Base-by-base conservation (phyloP, 257 asterid genomes). In the Solanum arcanum region DNA sequence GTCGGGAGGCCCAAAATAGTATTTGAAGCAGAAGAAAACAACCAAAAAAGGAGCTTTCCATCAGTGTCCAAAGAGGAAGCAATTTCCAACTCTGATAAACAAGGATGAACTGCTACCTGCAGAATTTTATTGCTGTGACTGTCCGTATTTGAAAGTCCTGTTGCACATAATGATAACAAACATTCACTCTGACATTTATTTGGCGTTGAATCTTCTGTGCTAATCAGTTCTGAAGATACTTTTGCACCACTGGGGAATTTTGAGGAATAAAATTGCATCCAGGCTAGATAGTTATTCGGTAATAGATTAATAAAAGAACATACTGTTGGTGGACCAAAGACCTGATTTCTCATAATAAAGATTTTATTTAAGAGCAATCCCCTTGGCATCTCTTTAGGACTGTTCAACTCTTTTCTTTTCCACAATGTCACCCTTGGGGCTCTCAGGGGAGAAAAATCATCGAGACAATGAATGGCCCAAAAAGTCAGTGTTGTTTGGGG, bases 381-480 rank as follows among this genome's bases (percentile, higher is more conserved):
- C 77, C 94, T 88, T 33, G 90, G 86, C 88, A 91, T 93, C 90
- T 83, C 83, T 70, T 89, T 91, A 90, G 91, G 88, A 88, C 88
- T 59, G 84, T 35, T 74, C 69, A 90, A 86, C 81, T 95, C 94
- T 86, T 92, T 93, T 87, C 91, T 91, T 92, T 97, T 95, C 97
- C 98, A 96, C 91, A 94, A 88, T 29, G 94, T 94, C 88, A 95
- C 92, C 94, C 99, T 94, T 21, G 99, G 99, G 87, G 93, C 93
- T 92, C 99, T 94, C 86, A 92, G 89, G n/a, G 99, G 98, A 90
- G 96, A 92, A 92, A 91, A 91, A 89, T 94, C 98, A 92, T 97
- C 99, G 88, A 97, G 99, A 92, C 98, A 96, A 80, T 97, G 98
- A 86, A 95, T 88, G 85, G 98, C 93, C 99, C 99, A 97, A 88